A percentile compares a stretch with the other conserved stretches of the same genome.
These are phyloP conservation scores for Closterium sp. DNA, from an alignment of 139 green algal species.

Conservation along the genomic window DNA sequence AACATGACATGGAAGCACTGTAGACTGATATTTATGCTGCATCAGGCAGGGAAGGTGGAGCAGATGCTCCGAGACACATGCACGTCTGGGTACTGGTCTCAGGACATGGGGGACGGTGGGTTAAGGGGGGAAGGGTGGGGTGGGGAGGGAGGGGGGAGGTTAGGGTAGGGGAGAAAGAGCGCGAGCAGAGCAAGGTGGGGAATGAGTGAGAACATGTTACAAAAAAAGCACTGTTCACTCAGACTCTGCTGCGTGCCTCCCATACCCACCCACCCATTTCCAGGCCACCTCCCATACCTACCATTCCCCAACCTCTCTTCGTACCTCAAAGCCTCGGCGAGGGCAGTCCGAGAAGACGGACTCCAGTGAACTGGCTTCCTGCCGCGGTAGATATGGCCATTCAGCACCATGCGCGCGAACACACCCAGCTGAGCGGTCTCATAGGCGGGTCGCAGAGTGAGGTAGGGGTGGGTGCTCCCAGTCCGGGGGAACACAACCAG, in stretches of 20 bases:
- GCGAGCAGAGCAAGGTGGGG: too few relatives aligned
- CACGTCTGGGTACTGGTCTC: slow-evolving; percentile 83
- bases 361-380: slow-evolving; percentile 97
- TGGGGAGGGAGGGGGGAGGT: background rate
- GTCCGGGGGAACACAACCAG: too few relatives aligned
- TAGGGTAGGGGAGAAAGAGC: background rate
- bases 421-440: slow-evolving; percentile 65
- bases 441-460: too few relatives aligned
- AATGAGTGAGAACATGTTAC: too few relatives aligned
- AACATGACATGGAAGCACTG: too few relatives aligned
- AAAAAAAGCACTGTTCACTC: too few relatives aligned
- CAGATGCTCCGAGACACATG: slow-evolving; percentile 86
- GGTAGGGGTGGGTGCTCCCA: too few relatives aligned
- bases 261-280: too few relatives aligned
- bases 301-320: background rate
- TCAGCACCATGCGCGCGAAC: slow-evolving; percentile 93
- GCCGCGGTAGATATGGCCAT: slow-evolving; percentile 90
- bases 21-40: too few relatives aligned
- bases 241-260: too few relatives aligned
- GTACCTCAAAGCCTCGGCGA: slow-evolving; percentile 93
- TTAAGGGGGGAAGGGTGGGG: background rate
- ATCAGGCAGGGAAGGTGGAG: slow-evolving; percentile 66
- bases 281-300: too few relatives aligned
- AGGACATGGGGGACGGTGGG: background rate
- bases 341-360: slow-evolving; percentile 85